Evolutionary conservation across 495 filamentous ascomycete species (phyloP).

Genomic region (Rhypophila decipiens): DNA sequence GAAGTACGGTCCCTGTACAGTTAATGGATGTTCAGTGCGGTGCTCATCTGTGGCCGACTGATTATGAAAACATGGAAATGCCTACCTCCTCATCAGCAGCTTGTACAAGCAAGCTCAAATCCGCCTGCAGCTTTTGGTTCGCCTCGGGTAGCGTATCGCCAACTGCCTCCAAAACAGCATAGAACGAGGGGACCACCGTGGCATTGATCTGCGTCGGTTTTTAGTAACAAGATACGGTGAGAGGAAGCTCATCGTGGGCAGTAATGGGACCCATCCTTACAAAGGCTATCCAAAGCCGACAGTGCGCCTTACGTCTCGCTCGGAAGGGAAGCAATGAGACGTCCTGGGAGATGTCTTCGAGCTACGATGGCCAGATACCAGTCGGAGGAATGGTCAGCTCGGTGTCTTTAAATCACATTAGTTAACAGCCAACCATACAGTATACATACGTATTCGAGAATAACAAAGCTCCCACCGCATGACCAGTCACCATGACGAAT

Average conservation of each 20-base stretch:
- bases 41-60: too few species aligned
- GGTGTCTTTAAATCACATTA: too few species aligned
- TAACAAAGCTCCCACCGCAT: conserved; percentile 77
- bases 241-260: background rate
- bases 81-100: conserved; percentile 46
- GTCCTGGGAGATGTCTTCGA: conserved; percentile 69
- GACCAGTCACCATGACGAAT: conserved; percentile 81
- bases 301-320: conserved; percentile 66
- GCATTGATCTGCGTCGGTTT: conserved; percentile 60
- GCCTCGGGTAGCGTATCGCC: conserved; percentile 54
- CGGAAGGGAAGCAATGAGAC: conserved; percentile 60
- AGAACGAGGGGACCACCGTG: conserved; percentile 76
- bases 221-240: background rate
- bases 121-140: conserved; percentile 58
- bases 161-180: conserved; percentile 66
- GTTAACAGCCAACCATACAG: background rate
- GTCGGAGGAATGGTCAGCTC: too few species aligned
- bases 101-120: conserved; percentile 66
- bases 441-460: conserved; percentile 74
- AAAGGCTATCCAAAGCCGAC: conserved; percentile 82
- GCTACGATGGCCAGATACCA: conserved; percentile 29
- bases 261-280: too few species aligned
- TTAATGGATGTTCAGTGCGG: too few species aligned
- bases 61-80: background rate
- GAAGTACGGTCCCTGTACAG: conserved; percentile 77